Conservation (phyloP, 1,139 yeast genomes). For the Geotrichum candidum region DNA sequence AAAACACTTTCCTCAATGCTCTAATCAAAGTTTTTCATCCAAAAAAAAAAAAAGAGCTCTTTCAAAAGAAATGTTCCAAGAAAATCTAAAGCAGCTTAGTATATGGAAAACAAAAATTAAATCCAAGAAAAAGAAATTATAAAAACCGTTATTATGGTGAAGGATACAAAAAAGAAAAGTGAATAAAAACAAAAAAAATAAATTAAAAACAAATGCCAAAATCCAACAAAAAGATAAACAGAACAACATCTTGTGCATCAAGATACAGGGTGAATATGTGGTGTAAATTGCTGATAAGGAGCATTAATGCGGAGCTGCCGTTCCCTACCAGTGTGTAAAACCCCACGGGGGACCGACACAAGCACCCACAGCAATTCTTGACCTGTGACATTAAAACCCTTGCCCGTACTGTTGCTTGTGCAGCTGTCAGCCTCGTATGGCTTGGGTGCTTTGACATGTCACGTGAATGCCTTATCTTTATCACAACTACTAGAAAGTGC, state of each 20-base stretch:
- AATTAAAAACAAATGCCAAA: no score
- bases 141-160: neutral
- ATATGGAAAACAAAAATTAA: neutral
- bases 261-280: neutral
- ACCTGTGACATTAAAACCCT: neutral
- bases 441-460: neutral
- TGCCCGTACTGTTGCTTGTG: neutral
- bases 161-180: neutral
- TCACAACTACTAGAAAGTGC: neutral
- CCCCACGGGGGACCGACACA: neutral
- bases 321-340: neutral
- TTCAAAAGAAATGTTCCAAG: neutral
- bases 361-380: neutral
- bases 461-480: neutral
- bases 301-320: neutral
- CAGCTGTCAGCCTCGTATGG: neutral
- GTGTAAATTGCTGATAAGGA: neutral
- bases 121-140: neutral
- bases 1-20: neutral
- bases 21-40: neutral
- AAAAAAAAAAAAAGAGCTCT: neutral
- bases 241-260: neutral
- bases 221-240: neutral
- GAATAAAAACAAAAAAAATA: neutral
- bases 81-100: neutral